Evolutionary conservation across 2,329 filamentous ascomycete species (phyloP).

Genomic region (Paecilomyces fulvus): DNA sequence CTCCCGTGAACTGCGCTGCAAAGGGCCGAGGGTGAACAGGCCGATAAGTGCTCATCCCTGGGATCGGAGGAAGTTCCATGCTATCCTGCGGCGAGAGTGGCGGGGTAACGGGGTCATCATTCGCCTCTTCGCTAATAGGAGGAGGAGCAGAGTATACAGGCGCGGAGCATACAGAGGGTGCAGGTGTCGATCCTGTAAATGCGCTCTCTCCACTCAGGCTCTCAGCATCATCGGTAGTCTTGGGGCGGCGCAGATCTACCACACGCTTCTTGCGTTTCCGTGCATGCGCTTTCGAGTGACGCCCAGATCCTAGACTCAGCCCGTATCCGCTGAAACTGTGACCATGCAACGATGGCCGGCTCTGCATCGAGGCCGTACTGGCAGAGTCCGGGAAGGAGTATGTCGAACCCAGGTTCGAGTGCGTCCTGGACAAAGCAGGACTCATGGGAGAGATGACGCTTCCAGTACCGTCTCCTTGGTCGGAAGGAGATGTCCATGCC

Average conservation of each 20-base stretch:
- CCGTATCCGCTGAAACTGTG: conserved; percentile 32
- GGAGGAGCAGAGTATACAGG: conserved; percentile 46
- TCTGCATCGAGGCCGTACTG: conserved; percentile 58
- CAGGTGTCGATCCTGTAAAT: conserved; percentile 30
- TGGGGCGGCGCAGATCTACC: conserved; percentile 38
- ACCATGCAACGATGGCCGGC: conserved; percentile 39
- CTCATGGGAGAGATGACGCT: conserved; percentile 34
- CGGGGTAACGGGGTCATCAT: conserved; percentile 47
- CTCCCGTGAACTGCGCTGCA: conserved; percentile 11
- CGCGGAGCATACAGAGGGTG: conserved; percentile 44
- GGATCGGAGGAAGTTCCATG: conserved; percentile 23
- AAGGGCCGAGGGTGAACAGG: conserved; percentile 15
- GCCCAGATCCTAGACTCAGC: conserved; percentile 30
- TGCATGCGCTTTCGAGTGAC: conserved; percentile 37
- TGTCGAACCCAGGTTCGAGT: conserved; percentile 56
- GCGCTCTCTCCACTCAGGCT: conserved; percentile 36
- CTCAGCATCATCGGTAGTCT: conserved; percentile 31
- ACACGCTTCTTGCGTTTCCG: conserved; percentile 41
- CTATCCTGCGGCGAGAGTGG: conserved; percentile 38
- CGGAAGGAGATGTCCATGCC: conserved; percentile 76
- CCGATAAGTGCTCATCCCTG: conserved; percentile 17
- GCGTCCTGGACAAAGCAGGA: conserved; percentile 51
- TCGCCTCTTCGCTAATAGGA: conserved; percentile 53
- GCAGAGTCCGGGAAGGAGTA: conserved; percentile 68
- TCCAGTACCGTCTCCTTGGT: conserved; percentile 52